Conservation (phyloP, 208 protist genomes). For the Trypanosoma cruzi region DNA sequence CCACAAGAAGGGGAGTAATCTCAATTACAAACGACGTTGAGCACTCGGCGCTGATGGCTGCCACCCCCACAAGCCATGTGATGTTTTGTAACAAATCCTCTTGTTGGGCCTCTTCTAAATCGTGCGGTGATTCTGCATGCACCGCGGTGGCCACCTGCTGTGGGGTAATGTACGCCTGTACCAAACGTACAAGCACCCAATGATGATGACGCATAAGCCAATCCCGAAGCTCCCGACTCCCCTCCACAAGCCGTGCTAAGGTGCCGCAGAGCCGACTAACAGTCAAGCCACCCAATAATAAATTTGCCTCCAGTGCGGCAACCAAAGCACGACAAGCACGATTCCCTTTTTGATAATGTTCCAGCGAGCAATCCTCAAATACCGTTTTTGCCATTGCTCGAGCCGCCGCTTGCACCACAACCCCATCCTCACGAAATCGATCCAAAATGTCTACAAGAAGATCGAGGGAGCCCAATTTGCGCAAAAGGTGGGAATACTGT, state of each 20-base stretch:
- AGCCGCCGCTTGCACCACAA: conserved; percentile 56
- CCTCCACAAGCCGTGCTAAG: conserved; percentile 37
- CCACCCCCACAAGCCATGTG: conserved; percentile 74
- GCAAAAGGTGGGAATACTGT: conserved; percentile 30
- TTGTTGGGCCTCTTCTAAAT: conserved; percentile 13
- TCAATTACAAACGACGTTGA: conserved; percentile 41
- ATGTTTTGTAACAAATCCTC: conserved; percentile 53
- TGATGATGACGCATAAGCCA: conserved; percentile 31
- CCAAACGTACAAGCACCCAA: conserved; percentile 11
- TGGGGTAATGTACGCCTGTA: conserved; percentile 11
- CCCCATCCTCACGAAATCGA: conserved; percentile 23
- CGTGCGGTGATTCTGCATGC: neutral
- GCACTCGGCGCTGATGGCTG: conserved; percentile 53
- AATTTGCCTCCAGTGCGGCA: conserved; percentile 33
- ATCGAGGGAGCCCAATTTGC: conserved; percentile 42
- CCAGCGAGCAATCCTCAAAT: conserved; percentile 55
- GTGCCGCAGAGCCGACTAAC: conserved; percentile 27
- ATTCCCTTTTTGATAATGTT: conserved; percentile 29
- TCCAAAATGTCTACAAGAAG: conserved; percentile 47
- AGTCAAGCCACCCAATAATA: conserved; percentile 22
- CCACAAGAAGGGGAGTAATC: conserved; percentile 43
- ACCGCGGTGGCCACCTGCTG: conserved; percentile 2
- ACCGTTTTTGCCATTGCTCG: conserved; percentile 70
- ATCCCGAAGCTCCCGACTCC: conserved; percentile 27
- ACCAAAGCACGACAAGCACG: conserved; percentile 37